Percentiles rank a stretch among this genome's conserved stretches.
Evolutionary conservation across 768 basidiomycete species (phyloP).

Genomic region (Tricholomella constricta): DNA sequence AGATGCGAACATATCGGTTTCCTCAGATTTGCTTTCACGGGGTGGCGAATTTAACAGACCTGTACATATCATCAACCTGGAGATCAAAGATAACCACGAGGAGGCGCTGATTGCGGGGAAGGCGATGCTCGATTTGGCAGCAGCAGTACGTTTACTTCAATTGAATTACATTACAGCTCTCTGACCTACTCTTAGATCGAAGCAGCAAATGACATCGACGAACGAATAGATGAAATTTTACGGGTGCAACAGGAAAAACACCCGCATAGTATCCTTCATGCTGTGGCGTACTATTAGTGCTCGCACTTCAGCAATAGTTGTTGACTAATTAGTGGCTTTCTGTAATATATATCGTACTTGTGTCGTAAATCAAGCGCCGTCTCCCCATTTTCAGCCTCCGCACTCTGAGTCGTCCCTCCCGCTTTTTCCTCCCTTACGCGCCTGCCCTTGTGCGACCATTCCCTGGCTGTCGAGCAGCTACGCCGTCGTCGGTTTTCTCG

Average conservation of each 20-base stretch:
- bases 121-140: constrained; percentile 89
- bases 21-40: constrained; percentile 77
- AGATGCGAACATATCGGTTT: background rate
- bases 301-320: constrained; percentile 9
- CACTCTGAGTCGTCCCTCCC: too few relatives aligned
- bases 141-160: constrained; percentile 62
- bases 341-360: too few relatives aligned
- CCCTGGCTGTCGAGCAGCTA: too few relatives aligned
- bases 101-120: constrained; percentile 95
- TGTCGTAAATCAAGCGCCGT: too few relatives aligned
- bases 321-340: too few relatives aligned
- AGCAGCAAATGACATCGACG: constrained; percentile 81
- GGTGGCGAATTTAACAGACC: constrained; percentile 93
- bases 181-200: constrained; percentile 67
- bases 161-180: constrained; percentile 6
- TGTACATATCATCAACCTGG: constrained; percentile 95
- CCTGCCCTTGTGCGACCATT: too few relatives aligned
- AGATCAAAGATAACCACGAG: constrained; percentile 99
- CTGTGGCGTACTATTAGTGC: constrained; percentile 92
- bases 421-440: too few relatives aligned
- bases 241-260: constrained; percentile 84
- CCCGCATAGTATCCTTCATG: constrained; percentile 89
- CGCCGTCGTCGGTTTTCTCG: too few relatives aligned
- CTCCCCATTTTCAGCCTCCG: too few relatives aligned
- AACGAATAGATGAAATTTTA: constrained; percentile 88